These are phyloP conservation scores for Arachis stenosperma DNA, from an alignment of 306 rosid species.

Conservation along the genomic window DNA sequence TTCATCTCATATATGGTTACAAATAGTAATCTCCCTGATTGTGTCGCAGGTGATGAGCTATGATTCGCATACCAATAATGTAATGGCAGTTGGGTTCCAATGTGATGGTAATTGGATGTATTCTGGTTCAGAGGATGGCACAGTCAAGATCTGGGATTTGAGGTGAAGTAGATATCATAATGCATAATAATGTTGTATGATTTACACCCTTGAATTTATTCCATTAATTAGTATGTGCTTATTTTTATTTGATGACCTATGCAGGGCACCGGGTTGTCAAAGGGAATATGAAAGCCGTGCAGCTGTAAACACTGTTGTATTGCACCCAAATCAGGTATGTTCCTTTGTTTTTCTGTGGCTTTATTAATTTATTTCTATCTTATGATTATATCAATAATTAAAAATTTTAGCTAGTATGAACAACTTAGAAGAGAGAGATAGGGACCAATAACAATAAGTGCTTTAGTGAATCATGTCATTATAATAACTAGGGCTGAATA, in stretches of 20 bases:
- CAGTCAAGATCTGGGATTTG: constrained; percentile 98
- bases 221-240: constrained; percentile 32
- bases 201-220: constrained; percentile 13
- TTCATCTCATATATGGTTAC: constrained; percentile 4
- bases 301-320: constrained; percentile 95
- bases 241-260: constrained; percentile 32
- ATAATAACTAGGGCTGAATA: constrained; percentile 12
- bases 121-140: constrained; percentile 99
- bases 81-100: constrained; percentile 98
- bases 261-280: constrained; percentile 98
- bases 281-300: constrained; percentile 99
- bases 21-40: constrained; percentile 25
- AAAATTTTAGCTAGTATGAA: not conserved
- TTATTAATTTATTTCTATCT: constrained; percentile 17
- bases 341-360: constrained; percentile 29
- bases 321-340: constrained; percentile 93
- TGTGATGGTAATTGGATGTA: constrained; percentile 99
- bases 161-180: constrained; percentile 51
- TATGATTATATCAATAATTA: constrained; percentile 11
- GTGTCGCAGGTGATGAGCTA: constrained; percentile 82
- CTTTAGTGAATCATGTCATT: constrained; percentile 17
- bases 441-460: constrained; percentile 1
- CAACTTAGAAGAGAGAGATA: constrained; percentile 24
- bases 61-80: constrained; percentile 94
- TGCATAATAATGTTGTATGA: not conserved